Percentiles rank a stretch among this genome's conserved stretches.
These are phyloP conservation scores for Aspergillus brasiliensis DNA, from an alignment of 2,329 filamentous ascomycete genomes.

Conservation along the genomic window DNA sequence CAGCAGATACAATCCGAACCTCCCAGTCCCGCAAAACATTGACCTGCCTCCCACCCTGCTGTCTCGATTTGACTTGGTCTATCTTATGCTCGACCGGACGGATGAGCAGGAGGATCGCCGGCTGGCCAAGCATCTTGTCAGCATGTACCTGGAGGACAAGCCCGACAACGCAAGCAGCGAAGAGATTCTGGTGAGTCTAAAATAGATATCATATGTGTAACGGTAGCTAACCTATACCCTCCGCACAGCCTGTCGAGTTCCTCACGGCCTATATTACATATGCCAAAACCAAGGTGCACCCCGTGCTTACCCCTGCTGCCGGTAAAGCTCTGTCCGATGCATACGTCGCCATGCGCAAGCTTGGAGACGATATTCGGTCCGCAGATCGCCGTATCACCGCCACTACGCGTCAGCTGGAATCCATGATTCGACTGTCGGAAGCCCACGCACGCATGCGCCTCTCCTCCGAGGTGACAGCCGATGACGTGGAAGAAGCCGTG, in stretches of 20 bases:
- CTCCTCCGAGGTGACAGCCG: conserved; percentile 69
- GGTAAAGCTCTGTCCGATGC: conserved; percentile 80
- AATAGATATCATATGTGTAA: not conserved
- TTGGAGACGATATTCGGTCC: conserved; percentile 83
- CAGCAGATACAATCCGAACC: conserved; percentile 93
- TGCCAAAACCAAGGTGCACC: conserved; percentile 82
- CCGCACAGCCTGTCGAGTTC: conserved; percentile 79
- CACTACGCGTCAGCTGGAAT: conserved; percentile 93
- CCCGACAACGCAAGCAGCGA: conserved; percentile 77
- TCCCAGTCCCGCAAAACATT: conserved; percentile 97
- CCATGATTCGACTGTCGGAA: conserved; percentile 95
- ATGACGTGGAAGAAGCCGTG: conserved; percentile 87
- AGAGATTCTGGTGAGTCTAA: conserved; percentile 74
- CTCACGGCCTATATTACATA: conserved; percentile 97
- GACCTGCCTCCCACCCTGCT: conserved; percentile 93
- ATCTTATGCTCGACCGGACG: conserved; percentile 90
- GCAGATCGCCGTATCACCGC: conserved; percentile 96
- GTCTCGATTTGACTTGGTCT: conserved; percentile 95
- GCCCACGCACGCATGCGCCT: conserved; percentile 98
- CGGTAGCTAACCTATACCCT: conserved; percentile 9
- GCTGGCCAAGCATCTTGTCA: conserved; percentile 86
- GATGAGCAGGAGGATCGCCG: conserved; percentile 88
- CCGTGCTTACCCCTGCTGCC: conserved; percentile 75
- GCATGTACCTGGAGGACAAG: conserved; percentile 94
- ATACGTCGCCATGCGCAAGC: conserved; percentile 92